Evolutionary conservation across 1,284 basidiomycete genomes (phyloP).

Genomic region (Sphaerobolus stellatus): DNA sequence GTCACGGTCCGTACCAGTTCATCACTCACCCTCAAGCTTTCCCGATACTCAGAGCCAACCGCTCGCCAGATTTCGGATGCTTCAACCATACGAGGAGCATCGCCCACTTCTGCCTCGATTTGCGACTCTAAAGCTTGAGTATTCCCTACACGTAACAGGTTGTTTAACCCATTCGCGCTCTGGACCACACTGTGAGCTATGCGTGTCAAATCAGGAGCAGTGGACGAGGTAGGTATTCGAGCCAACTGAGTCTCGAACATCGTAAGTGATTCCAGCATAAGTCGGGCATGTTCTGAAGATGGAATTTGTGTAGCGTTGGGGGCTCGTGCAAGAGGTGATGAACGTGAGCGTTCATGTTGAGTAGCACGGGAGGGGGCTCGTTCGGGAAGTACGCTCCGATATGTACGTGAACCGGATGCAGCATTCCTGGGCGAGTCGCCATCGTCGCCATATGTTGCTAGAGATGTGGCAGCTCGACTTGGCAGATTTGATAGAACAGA

Average conservation of each 20-base stretch:
- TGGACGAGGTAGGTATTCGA: conserved; percentile 42
- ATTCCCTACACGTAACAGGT: conserved; percentile 53
- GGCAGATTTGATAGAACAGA: conserved; percentile 21
- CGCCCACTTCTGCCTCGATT: conserved; percentile 69
- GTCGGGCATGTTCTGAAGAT: conserved; percentile 54
- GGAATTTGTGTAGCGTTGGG: conserved; percentile 7
- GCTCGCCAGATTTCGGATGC: conserved; percentile 61
- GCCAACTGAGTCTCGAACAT: conserved; percentile 68
- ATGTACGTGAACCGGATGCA: conserved; percentile 36
- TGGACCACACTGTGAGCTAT: conserved; percentile 63
- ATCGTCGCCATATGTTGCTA: conserved; percentile 38
- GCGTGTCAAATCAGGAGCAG: conserved; percentile 53
- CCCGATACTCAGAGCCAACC: conserved; percentile 68
- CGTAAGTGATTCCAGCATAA: conserved; percentile 65
- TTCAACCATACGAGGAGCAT: conserved; percentile 38
- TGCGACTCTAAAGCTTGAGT: conserved; percentile 63
- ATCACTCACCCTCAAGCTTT: conserved; percentile 67
- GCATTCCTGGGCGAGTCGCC: conserved; percentile 38
- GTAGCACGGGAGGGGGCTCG: conserved; percentile 17
- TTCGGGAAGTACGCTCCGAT: conserved; percentile 28
- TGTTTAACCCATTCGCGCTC: conserved; percentile 62
- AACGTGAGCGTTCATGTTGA: conserved; percentile 20
- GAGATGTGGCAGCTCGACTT: conserved; percentile 49
- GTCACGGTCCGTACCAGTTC: conserved; percentile 74
- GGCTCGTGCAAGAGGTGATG: conserved; percentile 23